Percentiles rank a stretch among this genome's conserved stretches.
These are phyloP conservation scores for Wolfiporia cocos DNA, from an alignment of 1,284 basidiomycete species.

Conservation along the genomic window DNA sequence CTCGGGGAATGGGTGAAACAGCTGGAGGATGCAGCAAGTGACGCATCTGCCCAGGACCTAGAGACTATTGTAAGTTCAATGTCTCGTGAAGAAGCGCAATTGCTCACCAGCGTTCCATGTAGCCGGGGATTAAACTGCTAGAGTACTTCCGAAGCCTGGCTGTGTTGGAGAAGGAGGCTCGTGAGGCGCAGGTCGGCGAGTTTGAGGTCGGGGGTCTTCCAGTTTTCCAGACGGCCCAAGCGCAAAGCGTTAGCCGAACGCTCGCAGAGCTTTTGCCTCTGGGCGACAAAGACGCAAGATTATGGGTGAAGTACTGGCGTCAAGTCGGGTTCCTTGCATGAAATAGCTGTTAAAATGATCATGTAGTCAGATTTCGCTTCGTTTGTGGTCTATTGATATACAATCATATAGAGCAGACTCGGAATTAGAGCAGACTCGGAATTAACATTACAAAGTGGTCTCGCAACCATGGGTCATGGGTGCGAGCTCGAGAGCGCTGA, in stretches of 20 bases:
- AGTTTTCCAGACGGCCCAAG: slow-evolving; percentile 8
- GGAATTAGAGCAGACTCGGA: too few relatives aligned
- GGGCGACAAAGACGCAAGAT: slow-evolving; percentile 7
- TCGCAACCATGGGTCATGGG: too few relatives aligned
- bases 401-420: background rate
- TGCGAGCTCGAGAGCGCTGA: too few relatives aligned
- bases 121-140: slow-evolving; percentile 7
- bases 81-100: background rate
- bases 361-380: background rate
- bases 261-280: slow-evolving; percentile 7
- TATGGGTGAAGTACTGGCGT: slow-evolving; percentile 15
- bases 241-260: slow-evolving; percentile 7
- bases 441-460: too few relatives aligned
- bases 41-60: slow-evolving; percentile 5
- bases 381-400: background rate
- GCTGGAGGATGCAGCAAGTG: slow-evolving; percentile 6
- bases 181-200: background rate
- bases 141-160: slow-evolving; percentile 5
- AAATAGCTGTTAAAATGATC: background rate
- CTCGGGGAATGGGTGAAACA: slow-evolving; percentile 16
- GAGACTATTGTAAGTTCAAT: slow-evolving; percentile 8
- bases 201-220: slow-evolving; percentile 12
- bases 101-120: background rate
- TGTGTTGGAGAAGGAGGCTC: background rate
- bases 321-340: slow-evolving; percentile 7